Evolutionary conservation across 768 basidiomycete genomes (phyloP), one percentile per base, ranked within the genome.

Genomic region (Lentinula sp.): DNA sequence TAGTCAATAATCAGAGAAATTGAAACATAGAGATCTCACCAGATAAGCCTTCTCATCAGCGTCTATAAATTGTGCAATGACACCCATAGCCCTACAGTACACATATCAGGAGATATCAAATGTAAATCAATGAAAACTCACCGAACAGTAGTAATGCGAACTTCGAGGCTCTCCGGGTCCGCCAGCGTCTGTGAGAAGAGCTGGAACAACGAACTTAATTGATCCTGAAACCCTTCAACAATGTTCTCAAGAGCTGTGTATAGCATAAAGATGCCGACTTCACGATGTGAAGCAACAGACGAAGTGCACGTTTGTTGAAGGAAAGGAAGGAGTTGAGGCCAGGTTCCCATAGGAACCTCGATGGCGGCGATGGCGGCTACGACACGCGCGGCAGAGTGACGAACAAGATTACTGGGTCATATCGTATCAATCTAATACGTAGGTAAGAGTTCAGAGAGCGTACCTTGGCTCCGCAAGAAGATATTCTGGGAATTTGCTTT

Each of bases 51-150:
- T 95, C 72, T 98, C 92, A 48, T 92, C 91, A 5, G 80, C 68
- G 65, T 95, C 92, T 57, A 98, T 87, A 74, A 93, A 98, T 72
- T 95, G 93, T 21, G 96, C 91, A 56, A 99, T 84, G 62, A 93
- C 88, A 59, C 95, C 95, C 42, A 98, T 75, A n/a, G 92, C 87
- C 62, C 93, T 88, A 54, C 8, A 13, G 59, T 37, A 34, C 16
- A 52, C 21, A 54, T 65, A 62, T 65, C 62, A 21, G 34, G 6
- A 57, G 42, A 43, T 23, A 43, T 39, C n/a, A 45, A 6, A 35
- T 16, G 18, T 34, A 50, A 35, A 15, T 48, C 4, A 21, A 43
- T 16, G 7, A 34, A 18, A 18, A 67, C 79, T 51, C 69, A 90
- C 89, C 87, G 79, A 62, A 96, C 88, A 40, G 95, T 92, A 32